phyloP scores from a whole-genome alignment of 257 asterid genomes.

The Salvia miltiorrhiza region DNA sequence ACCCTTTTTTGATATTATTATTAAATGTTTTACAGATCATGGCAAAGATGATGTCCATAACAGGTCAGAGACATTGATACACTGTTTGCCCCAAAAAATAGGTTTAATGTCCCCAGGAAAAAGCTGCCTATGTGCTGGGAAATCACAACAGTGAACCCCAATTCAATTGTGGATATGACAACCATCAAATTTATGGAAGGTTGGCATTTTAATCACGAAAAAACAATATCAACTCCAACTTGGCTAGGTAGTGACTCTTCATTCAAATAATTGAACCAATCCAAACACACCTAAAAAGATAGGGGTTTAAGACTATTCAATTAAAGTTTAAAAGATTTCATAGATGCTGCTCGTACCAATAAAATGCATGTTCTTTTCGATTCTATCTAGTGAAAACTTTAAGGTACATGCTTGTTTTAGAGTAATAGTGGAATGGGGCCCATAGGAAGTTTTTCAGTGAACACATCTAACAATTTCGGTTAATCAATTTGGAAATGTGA shows the following conservation, averaged over 20 bases:
- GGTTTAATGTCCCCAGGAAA: neutral
- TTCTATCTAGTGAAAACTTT: too few species aligned
- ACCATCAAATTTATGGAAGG: neutral
- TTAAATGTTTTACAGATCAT: conserved; percentile 27
- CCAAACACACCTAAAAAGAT: too few species aligned
- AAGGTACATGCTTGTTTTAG: too few species aligned
- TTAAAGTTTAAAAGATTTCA: too few species aligned
- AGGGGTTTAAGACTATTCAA: too few species aligned
- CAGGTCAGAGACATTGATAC: conserved; percentile 13
- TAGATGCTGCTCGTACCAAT: too few species aligned
- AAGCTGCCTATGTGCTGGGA: conserved; percentile 14
- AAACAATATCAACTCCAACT: neutral
- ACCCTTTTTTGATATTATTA: neutral
- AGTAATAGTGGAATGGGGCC: too few species aligned
- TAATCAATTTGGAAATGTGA: too few species aligned
- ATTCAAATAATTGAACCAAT: neutral
- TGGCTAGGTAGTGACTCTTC: neutral
- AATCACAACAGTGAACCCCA: conserved; percentile 1
- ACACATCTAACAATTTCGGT: too few species aligned
- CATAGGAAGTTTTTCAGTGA: too few species aligned
- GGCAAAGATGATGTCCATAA: neutral
- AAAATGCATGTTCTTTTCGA: too few species aligned
- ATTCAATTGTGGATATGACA: neutral
- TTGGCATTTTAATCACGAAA: neutral
- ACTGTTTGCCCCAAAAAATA: conserved; percentile 1